Evolutionary conservation across 345 rosid species (phyloP).

Genomic region (Dipteronia dyeriana): DNA sequence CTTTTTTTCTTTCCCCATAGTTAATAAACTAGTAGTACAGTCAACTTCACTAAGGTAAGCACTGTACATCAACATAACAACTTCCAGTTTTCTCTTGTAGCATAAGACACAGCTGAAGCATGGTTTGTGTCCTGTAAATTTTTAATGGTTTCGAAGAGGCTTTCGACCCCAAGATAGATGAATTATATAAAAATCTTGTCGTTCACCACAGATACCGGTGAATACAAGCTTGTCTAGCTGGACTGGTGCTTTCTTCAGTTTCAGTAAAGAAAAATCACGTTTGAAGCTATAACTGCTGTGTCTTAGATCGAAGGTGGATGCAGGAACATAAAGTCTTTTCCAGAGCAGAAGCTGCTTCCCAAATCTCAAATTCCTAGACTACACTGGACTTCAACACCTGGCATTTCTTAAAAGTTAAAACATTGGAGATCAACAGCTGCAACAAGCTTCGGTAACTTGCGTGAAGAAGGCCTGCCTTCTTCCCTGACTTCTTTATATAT

Average conservation of each 20-base stretch:
- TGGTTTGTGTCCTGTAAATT: not conserved
- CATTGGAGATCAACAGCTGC: slow-evolving; percentile 34
- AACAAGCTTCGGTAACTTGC: slow-evolving; percentile 28
- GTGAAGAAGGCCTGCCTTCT: slow-evolving; percentile 26
- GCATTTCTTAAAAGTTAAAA: slow-evolving; percentile 26
- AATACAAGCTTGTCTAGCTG: not conserved
- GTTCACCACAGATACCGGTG: not conserved
- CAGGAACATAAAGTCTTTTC: slow-evolving; percentile 32
- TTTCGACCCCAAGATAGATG: not conserved
- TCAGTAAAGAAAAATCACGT: not conserved
- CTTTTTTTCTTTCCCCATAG: not conserved
- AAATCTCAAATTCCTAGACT: slow-evolving; percentile 21
- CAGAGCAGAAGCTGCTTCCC: slow-evolving; percentile 37
- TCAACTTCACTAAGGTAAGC: not conserved
- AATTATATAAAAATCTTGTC: not conserved
- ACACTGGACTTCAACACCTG: slow-evolving; percentile 29
- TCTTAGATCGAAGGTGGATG: slow-evolving; percentile 34
- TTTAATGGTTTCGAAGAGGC: not conserved
- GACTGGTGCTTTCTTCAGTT: not conserved
- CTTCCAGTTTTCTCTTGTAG: not conserved
- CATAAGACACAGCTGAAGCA: not conserved
- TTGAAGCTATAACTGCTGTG: slow-evolving; percentile 6
- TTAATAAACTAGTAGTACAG: not conserved
- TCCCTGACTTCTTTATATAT: slow-evolving; percentile 29
- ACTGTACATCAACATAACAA: not conserved